Conservation (phyloP, 441 rosid species). For the Gossypium lobatum region DNA sequence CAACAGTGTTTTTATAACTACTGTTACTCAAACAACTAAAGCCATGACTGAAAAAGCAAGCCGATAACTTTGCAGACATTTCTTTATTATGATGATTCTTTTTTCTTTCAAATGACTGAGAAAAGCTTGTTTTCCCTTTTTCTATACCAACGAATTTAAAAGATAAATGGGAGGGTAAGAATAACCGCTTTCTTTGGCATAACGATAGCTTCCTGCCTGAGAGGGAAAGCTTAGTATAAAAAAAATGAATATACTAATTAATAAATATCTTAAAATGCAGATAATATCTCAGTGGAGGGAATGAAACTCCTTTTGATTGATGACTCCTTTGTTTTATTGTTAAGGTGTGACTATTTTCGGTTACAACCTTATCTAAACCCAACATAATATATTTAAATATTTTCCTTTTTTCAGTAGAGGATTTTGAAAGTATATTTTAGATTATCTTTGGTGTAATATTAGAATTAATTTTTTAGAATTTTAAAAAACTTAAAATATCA, state of each 20-base stretch:
- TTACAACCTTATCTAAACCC: neutral
- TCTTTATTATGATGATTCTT: neutral
- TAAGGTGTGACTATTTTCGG: neutral
- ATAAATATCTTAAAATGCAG: constrained; percentile 4
- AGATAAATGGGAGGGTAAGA: neutral
- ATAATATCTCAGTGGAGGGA: constrained; percentile 2
- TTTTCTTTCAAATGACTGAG: neutral
- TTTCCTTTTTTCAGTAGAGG: no score
- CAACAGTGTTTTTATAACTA: constrained; percentile 14
- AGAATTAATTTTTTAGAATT: no score
- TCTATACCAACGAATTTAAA: neutral
- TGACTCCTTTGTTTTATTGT: neutral
- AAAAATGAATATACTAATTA: neutral
- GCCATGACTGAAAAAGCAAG: constrained; percentile 42
- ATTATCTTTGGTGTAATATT: no score
- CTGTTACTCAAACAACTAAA: constrained; percentile 21
- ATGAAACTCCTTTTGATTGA: neutral
- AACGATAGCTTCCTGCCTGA: neutral
- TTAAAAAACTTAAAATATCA: no score
- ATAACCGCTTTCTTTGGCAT: constrained; percentile 7
- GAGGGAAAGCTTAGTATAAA: neutral
- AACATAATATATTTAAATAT: neutral
- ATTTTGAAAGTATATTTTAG: no score
- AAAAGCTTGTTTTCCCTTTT: neutral
- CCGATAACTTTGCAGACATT: constrained; percentile 58